Base-by-base conservation (phyloP, 768 basidiomycete genomes). In the Boletus patriciae region DNA sequence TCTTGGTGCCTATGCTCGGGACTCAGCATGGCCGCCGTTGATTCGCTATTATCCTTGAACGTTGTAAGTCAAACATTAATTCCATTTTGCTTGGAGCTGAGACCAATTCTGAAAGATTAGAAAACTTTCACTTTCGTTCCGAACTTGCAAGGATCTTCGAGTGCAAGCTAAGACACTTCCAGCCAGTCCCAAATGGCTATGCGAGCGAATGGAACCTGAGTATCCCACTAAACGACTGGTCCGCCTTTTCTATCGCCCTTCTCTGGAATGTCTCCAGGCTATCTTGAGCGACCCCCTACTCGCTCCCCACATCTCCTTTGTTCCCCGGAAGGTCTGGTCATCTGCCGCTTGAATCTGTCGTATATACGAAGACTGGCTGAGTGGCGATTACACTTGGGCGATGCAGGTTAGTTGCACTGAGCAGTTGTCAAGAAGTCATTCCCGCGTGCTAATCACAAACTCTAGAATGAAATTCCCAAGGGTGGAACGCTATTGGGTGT, bases 211-310 rank as follows among this genome's bases (percentile, higher is more conserved):
- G 33, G 1, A 52, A 13, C 3, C 7, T 1, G 25, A 52, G 33
- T n/a, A 7, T n/a, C 63, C 61, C n/a, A 70, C 67, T 15, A 74
- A 72, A 34, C 60, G 58, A 1, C 54, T 56, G 0, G 12, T 71
- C n/a, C 13, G 43, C 19, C 56, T 76, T 3, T 73, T 61, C 55
- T 75, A 75, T 57, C 58, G 58, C 11, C 55, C 67, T 49, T 46
- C 65, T 4, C 29, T 75, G 7, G 56, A 74, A 15, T 75, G 70
- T 25, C 10, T 75, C 0, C 57, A 71, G 41, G 50, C 62, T 4
- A 57, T 75, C 1, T 41, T 75, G 8, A 57, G 60, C 15, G 33
- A 53, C 52, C 73, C 67, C 1, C 47, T 69, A 1, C 36, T 76
- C 1, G 42, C 59, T 15, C 61, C 70, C n/a, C 46, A 65, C 37